phyloP scores from a whole-genome alignment of 2,329 filamentous ascomycete genomes.

The Colletotrichum destructivum region DNA sequence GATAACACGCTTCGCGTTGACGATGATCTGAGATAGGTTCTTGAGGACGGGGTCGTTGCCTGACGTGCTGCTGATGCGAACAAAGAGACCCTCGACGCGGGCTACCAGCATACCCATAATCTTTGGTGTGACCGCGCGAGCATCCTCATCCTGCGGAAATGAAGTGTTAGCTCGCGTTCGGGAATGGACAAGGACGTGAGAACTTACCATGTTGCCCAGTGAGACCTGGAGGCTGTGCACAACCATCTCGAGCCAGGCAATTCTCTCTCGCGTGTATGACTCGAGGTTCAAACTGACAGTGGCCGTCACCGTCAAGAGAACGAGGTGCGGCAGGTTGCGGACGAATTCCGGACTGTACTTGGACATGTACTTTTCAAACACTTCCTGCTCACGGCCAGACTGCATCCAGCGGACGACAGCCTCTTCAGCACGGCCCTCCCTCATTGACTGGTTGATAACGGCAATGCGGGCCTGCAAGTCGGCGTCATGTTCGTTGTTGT shows the following conservation, averaged over 20 bases:
- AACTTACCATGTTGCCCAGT: conserved; percentile 66
- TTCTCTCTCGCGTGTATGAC: conserved; percentile 68
- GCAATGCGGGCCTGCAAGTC: conserved; percentile 72
- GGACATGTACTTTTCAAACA: conserved; percentile 71
- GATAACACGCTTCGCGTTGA: conserved; percentile 51
- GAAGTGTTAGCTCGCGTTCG: conserved; percentile 46
- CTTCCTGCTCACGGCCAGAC: conserved; percentile 72
- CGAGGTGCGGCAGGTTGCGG: conserved; percentile 70
- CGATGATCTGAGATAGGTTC: conserved; percentile 62
- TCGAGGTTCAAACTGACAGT: conserved; percentile 74
- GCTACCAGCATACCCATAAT: conserved; percentile 69
- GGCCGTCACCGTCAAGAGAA: conserved; percentile 76
- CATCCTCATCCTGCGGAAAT: conserved; percentile 64
- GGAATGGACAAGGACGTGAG: not conserved
- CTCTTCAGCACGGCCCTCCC: conserved; percentile 72
- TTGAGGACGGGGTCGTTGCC: conserved; percentile 64
- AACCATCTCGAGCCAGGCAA: conserved; percentile 74
- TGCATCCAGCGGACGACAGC: conserved; percentile 79
- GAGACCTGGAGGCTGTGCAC: conserved; percentile 67
- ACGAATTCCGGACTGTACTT: conserved; percentile 68
- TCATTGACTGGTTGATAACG: conserved; percentile 74
- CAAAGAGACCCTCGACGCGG: conserved; percentile 67
- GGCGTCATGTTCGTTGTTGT: conserved; percentile 49
- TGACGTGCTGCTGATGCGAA: conserved; percentile 64
- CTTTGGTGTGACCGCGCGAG: conserved; percentile 69